Base-by-base conservation (phyloP, 306 rosid species). In the Ochetophila trinervis region DNA sequence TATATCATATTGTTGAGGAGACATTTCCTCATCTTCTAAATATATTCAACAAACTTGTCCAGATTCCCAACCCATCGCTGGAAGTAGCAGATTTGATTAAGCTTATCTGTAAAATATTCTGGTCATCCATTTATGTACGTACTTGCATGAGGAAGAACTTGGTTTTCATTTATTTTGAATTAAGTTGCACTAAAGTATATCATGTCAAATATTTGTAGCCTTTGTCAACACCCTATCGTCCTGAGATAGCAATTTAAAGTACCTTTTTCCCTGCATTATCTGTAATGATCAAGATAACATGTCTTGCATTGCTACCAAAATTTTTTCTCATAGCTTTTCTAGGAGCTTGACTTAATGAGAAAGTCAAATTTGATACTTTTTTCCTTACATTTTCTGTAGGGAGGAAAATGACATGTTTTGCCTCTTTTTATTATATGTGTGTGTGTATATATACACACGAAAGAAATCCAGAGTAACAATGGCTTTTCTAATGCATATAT, bases 91-190 rank as follows among this genome's bases (percentile, higher is more conserved):
- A 94, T 59, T 77, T 88, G 55, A 94, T 94, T 85, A 90, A 94
- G 85, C 89, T 90, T 73, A 94, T 90, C 78, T 94, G 99, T 76
- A 93, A 93, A 90, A 93, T 93, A 73, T 93, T 93, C 77, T 93
- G 99, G 99, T 93, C 99, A 52, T 93, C 97, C n/a, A 88, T 94
- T 66, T 94, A 94, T 82, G 97, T 94, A 84, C 0, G 97, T 61
- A 35, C 22, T 63, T 55, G 57, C 55, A 16, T 22, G 19, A 36
- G n/a, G 19, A 17, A 0, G 18, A 30, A 34, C 21, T 21, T 50
- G n/a, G 19, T 50, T 50, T 50, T 19, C 54, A 6, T 16, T 19
- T 50, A 19, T 19, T 0, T 50, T 50, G 19, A n/a, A 14, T 6
- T 4, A 17, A 16, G 6, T 7, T 50, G 54, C 19, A 9, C 45